Base-by-base conservation (phyloP, 2,329 filamentous ascomycete genomes). In the Alternaria triticimaculans region DNA sequence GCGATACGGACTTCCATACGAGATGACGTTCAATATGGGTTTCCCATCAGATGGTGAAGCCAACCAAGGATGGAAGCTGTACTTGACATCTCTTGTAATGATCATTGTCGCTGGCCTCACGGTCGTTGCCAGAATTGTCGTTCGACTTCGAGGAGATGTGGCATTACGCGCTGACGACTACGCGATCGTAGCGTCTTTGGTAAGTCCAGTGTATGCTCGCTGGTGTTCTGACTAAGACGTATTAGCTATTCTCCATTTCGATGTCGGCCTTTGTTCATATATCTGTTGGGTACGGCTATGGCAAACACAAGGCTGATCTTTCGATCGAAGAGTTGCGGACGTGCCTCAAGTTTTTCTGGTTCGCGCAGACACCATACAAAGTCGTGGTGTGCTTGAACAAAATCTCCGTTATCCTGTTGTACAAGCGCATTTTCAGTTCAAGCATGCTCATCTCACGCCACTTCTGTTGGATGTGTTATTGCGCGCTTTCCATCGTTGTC, bases 331-430 rank as follows among this genome's bases (percentile, higher is more conserved):
- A 15, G 30, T 4, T 33, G 30, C 30, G 30, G 30, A 33, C 6
- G 30, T 33, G 30, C 30, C 30, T 33, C 30, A 33, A 33, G 30
- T 33, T 15, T 33, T 33, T 33, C 30, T 33, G 30, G 30, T 8
- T 33, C 30, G 33, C 33, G 33, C 33, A 37, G 33, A 37, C 33
- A 5, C 15, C 33, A 37, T 37, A n/a, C 15, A 37, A 37, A 37
- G 48, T 62, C 14, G 54, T 58, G 18, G 55, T 62, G 15, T 62
- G 45, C 45, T 18, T 62, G 30, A 62, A 62, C 23, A 62, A 62
- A 23, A 46, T 41, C 7, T 58, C 60, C 8, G 55, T 58, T n/a
- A 18, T 62, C 14, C 2, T 15, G 30, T 15, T 33, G 30, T 33
- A 33, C 30, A 7, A 33, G 30, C 30, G 30, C 30, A 33, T 33